Conservation (phyloP, 805 yeast species). For the Sungouiozyma ichnusensis region DNA sequence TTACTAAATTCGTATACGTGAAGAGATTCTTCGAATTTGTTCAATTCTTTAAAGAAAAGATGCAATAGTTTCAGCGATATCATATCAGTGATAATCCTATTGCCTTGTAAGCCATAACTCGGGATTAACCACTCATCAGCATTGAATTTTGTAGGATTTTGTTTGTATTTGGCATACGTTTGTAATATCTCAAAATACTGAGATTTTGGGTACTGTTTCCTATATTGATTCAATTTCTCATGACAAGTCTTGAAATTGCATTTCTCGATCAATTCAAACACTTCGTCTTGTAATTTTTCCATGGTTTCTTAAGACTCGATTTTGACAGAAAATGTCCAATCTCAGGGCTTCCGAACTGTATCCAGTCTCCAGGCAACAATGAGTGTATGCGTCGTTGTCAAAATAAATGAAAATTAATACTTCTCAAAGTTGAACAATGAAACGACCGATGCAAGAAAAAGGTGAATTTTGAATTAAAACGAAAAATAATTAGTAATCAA, state of each 20-base stretch:
- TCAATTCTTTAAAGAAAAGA: constrained; percentile 34
- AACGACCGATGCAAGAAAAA: too few species aligned
- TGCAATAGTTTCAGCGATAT: constrained; percentile 40
- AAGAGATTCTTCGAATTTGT: constrained; percentile 32
- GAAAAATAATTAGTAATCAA: too few species aligned
- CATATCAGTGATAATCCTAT: constrained; percentile 35
- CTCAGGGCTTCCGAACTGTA: too few species aligned
- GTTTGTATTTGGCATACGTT: constrained; percentile 23
- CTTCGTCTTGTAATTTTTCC: constrained; percentile 24
- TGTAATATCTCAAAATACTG: constrained; percentile 37
- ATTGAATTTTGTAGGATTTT: constrained; percentile 23
- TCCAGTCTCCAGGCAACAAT: too few species aligned
- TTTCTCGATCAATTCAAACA: constrained; percentile 37
- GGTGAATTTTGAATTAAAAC: too few species aligned
- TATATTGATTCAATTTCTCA: constrained; percentile 34
- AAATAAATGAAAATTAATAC: too few species aligned
- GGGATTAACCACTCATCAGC: constrained; percentile 22
- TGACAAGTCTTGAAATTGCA: constrained; percentile 44
- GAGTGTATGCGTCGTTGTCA: too few species aligned
- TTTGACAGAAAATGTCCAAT: too few species aligned
- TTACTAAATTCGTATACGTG: constrained; percentile 48
- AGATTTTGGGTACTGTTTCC: constrained; percentile 46
- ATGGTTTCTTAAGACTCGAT: too few species aligned
- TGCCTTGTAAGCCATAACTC: constrained; percentile 17
- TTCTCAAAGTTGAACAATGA: too few species aligned